phyloP scores from a whole-genome alignment of 2,329 filamentous ascomycete genomes.

The Paecilomyces sp. region DNA sequence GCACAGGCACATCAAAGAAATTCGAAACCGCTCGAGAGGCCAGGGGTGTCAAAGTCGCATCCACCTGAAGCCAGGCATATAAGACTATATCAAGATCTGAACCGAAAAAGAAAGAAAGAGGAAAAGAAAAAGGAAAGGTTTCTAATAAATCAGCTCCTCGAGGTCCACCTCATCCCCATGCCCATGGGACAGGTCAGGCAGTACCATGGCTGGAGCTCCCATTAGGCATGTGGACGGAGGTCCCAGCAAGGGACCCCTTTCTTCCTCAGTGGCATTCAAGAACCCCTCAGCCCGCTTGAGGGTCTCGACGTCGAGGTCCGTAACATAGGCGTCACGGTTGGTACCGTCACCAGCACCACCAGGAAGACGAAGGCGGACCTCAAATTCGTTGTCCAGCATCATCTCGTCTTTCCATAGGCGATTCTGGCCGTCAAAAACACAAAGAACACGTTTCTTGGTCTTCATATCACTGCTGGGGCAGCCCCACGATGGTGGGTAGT shows the following conservation, averaged over 20 bases:
- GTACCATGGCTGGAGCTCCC: conserved; percentile 23
- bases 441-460: conserved; percentile 94
- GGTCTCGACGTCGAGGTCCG: conserved; percentile 87
- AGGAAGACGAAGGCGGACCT: conserved; percentile 76
- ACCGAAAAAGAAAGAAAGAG: conserved; percentile 6
- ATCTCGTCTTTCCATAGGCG: conserved; percentile 96
- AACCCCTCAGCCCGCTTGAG: conserved; percentile 82
- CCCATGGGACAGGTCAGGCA: conserved; percentile 20
- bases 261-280: conserved; percentile 69
- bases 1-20: conserved; percentile 9
- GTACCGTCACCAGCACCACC: conserved; percentile 75
- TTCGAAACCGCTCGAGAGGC: neutral
- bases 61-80: neutral
- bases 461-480: conserved; percentile 90
- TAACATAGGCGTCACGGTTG: conserved; percentile 75
- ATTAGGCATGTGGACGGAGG: conserved; percentile 22
- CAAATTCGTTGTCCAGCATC: conserved; percentile 94
- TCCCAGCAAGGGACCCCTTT: conserved; percentile 73
- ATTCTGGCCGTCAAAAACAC: conserved; percentile 81
- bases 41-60: neutral
- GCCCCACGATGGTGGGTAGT: conserved; percentile 92
- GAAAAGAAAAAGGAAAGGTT: conserved; percentile 11
- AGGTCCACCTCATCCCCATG: conserved; percentile 26
- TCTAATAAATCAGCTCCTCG: conserved; percentile 21
- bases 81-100: neutral